Evolutionary conservation across 352 stramenopile genomes (phyloP).

Genomic region (Pythium phragmitis): DNA sequence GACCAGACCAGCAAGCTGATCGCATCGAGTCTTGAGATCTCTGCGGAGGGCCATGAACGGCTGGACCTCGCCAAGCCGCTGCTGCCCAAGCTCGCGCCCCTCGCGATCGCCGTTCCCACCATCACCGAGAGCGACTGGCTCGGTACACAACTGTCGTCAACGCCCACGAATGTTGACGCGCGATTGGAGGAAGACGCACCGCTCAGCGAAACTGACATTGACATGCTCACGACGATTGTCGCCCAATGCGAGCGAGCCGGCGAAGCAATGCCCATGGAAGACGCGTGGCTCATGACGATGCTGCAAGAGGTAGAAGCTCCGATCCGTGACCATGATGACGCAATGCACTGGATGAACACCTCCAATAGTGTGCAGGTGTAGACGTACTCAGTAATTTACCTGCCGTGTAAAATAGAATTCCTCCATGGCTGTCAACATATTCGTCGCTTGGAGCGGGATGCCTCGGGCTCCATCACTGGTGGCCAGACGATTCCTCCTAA

Average conservation of each 20-base stretch:
- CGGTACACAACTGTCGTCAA: not conserved
- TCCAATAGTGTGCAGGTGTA: too few species aligned
- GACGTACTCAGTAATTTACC: too few species aligned
- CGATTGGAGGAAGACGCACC: conserved; percentile 8
- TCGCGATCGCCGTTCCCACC: conserved; percentile 5
- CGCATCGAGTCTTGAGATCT: not conserved
- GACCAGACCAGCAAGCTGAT: not conserved
- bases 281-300: conserved; percentile 22
- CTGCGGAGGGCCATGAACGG: not conserved
- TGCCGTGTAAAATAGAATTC: too few species aligned
- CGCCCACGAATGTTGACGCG: conserved; percentile 13
- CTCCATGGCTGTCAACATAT: too few species aligned
- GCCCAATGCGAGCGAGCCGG: conserved; percentile 8
- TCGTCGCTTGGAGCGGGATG: too few species aligned
- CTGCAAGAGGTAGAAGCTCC: conserved; percentile 1
- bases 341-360: too few species aligned
- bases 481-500: too few species aligned
- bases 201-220: conserved; percentile 13
- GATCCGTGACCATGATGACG: not conserved
- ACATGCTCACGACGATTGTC: conserved; percentile 21
- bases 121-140: not conserved
- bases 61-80: conserved; percentile 6
- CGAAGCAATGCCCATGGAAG: conserved; percentile 9
- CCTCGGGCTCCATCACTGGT: too few species aligned
- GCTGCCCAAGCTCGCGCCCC: conserved; percentile 5